Conservation (phyloP, 1,284 basidiomycete genomes). For the Lentinula novae-zelandiae region DNA sequence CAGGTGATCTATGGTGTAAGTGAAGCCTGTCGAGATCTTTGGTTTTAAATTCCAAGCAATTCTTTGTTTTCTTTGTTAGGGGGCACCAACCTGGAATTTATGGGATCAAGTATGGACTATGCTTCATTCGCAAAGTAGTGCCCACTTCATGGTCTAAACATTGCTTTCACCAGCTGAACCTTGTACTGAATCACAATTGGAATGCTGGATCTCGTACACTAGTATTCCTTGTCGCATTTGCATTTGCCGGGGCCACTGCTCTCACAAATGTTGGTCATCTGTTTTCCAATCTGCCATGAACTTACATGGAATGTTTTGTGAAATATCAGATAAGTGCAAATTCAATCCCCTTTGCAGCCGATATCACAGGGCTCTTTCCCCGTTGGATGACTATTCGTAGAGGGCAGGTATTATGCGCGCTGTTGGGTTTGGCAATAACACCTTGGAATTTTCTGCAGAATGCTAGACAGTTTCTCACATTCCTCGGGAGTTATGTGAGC, state of each 20-base stretch:
- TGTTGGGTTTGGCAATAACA: conserved; percentile 14
- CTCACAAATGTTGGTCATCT: conserved; percentile 2
- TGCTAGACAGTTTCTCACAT: conserved; percentile 15
- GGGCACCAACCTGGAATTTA: conserved; percentile 2
- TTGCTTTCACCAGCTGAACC: neutral
- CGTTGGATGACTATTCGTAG: conserved; percentile 15
- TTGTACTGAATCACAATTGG: conserved; percentile 8
- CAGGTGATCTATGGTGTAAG: conserved; percentile 7
- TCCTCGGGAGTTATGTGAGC: conserved; percentile 14
- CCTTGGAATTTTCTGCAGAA: conserved; percentile 16
- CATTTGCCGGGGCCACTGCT: conserved; percentile 4
- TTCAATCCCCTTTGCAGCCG: conserved; percentile 7
- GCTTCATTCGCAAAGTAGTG: neutral
- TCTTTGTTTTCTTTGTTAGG: neutral
- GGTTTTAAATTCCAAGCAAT: neutral
- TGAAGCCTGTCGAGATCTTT: neutral
- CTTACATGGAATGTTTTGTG: neutral
- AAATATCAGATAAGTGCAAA: conserved; percentile 4
- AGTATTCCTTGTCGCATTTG: conserved; percentile 3
- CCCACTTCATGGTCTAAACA: neutral
- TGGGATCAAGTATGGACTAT: conserved; percentile 3
- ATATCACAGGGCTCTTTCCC: conserved; percentile 14
- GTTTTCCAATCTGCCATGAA: neutral
- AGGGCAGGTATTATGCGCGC: conserved; percentile 14
- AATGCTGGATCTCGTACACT: conserved; percentile 5